Base-by-base conservation (phyloP, 139 green algal genomes). In the Micromonas pusilla region DNA sequence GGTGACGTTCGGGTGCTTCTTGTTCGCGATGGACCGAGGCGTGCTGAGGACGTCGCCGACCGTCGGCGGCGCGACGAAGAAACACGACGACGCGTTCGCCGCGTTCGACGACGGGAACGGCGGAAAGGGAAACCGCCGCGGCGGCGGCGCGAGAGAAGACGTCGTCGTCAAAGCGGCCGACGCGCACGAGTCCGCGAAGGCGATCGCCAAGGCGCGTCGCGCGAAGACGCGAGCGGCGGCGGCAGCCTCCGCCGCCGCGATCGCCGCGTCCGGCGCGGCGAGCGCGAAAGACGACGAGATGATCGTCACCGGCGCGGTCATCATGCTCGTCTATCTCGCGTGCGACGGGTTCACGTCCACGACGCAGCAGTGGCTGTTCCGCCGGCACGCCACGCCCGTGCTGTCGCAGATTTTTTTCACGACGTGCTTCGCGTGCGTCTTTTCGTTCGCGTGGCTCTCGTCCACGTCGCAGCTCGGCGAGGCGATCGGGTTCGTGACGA, bases 311-410 rank as follows among this genome's bases (percentile, higher is more conserved):
- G 93, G 93, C 36, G n/a, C 91, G 20, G 25, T 86, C 70, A 88
- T 97, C n/a, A 96, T 97, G 93, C 30, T 91, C n/a, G 88, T 86
- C 0, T 98, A 98, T 83, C 88, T 98, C 2, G 84, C 77, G 28
- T 94, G 93, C 70, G 93, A 98, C 78, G 93, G 93, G 3, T 97
- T 97, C 88, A 98, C 93, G 3, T 95, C 90, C 45, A 96, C 91
- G 19, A 96, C 93, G 76, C 92, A 97, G 88, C 91, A 93, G 80
- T 85, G 81, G 71, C 88, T 97, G 52, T 98, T 96, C 85, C 92
- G 88, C 78, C 92, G 92, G 33, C 93, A 93, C 82, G 80, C 90
- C 30, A 97, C 97, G 91, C 93, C 89, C 34, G 92, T 91, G 28
- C 79, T 73, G 20, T 81, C 78, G 30, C 83, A 98, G 82, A 91